Evolutionary conservation across 495 filamentous ascomycete genomes (phyloP), one percentile per base, ranked within the genome.

Genomic region (Penicillium roqueforti): DNA sequence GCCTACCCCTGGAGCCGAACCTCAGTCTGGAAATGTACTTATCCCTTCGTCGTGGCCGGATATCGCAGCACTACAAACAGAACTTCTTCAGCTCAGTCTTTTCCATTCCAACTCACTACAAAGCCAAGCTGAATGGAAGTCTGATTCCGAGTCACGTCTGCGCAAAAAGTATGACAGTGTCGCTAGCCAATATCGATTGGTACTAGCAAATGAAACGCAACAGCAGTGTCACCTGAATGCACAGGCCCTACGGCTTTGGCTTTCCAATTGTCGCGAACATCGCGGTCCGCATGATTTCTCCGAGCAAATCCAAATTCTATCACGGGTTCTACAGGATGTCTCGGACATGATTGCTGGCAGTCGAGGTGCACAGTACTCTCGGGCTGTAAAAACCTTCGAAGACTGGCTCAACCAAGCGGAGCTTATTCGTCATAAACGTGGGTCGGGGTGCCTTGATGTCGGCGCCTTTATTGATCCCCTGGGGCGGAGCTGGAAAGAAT

Each of bases 61-160:
- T 61, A 80, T 79, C 5, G 75, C 79, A 36, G 74, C 79, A 19
- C 61, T 89, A 26, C 87, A 91, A 61, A 83, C 84, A 0, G 86
- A 91, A 60, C 75, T 93, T 19, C 71, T 91, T 20, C 87, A 90
- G 61, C 70, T 92, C 5, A 82, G 83, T 61, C 72, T 92, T 9
- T 70, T 91, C 11, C 86, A 89, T 69, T 77, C 75, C 9, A 65
- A 66, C 7, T 66, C 68, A 9, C 38, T 69, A 14, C 65, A 68
- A 19, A 51, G 61, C 20, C 62, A 75, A 14, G 48, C 51, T 0
- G 62, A 71, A 44, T 79, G 72, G 76, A 62, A 69, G 53, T 16
- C 44, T 10, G 66, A 68, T 20, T 68, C 72, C 0, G 67, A 75
- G 50, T 31, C 34, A 2, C 54, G 57, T 11, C 57, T 81, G 44